A percentile compares a stretch with the other conserved stretches of the same genome.
Evolutionary conservation across 192 early-diverging fungal genomes (phyloP).

Genomic region (Backusella mclennaniae): DNA sequence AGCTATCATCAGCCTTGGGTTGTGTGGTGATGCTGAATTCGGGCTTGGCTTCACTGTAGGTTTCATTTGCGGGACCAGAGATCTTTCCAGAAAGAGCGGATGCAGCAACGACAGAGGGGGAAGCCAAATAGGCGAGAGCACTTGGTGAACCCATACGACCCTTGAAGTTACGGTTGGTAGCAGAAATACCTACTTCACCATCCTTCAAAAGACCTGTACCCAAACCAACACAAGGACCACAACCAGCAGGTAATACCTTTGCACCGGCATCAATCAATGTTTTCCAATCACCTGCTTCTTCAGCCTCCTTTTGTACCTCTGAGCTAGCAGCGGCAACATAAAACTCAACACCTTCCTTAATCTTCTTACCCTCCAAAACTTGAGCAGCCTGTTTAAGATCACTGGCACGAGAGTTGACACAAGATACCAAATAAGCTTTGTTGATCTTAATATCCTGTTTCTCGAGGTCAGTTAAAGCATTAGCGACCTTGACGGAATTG

Average conservation of each 20-base stretch:
- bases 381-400: constrained; percentile 89
- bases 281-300: constrained; percentile 85
- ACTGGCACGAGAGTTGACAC: constrained; percentile 89
- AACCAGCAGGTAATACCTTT: constrained; percentile 86
- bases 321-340: constrained; percentile 94
- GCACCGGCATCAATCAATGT: constrained; percentile 87
- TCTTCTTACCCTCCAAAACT: constrained; percentile 70
- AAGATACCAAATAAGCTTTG: constrained; percentile 97
- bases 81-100: constrained; percentile 90
- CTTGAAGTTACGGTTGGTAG: constrained; percentile 99
- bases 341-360: constrained; percentile 82
- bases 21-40: constrained; percentile 26
- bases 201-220: constrained; percentile 93
- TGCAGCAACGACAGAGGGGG: constrained; percentile 94
- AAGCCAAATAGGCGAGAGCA: constrained; percentile 91
- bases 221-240: constrained; percentile 95
- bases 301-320: constrained; percentile 88
- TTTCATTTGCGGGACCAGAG: constrained; percentile 19
- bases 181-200: constrained; percentile 97
- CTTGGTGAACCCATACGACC: constrained; percentile 96
- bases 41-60: constrained; percentile 14
- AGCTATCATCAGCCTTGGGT: constrained; percentile 20
- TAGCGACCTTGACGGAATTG: constrained; percentile 94
- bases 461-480: constrained; percentile 74
- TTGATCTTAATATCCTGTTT: constrained; percentile 75